phyloP scores from a whole-genome alignment of 2,329 filamentous ascomycete genomes.

The Orbilia brochopaga region DNA sequence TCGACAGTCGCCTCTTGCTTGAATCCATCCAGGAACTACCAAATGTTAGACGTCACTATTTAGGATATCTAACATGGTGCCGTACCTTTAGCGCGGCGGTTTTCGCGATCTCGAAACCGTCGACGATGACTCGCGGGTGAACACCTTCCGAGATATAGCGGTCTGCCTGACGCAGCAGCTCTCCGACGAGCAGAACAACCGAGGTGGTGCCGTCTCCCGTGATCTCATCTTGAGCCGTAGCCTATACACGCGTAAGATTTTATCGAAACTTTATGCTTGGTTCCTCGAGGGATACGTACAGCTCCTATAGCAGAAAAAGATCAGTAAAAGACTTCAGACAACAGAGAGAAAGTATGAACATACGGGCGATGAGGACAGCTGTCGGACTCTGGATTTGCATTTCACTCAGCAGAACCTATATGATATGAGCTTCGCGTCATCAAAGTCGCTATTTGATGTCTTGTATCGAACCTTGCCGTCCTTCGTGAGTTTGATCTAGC shows the following conservation, averaged over 20 bases:
- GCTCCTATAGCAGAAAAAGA: slow-evolving; percentile 17
- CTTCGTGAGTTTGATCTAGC: slow-evolving; percentile 95
- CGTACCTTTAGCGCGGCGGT: slow-evolving; percentile 81
- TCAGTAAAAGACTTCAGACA: slow-evolving; percentile 3
- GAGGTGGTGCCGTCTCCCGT: slow-evolving; percentile 97
- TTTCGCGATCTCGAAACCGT: slow-evolving; percentile 97
- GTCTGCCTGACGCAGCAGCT: slow-evolving; percentile 96
- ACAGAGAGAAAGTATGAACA: not conserved
- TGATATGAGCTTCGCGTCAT: slow-evolving; percentile 48
- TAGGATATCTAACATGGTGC: slow-evolving; percentile 42
- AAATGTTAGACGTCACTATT: slow-evolving; percentile 17
- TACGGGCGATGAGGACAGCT: slow-evolving; percentile 77
- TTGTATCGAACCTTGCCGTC: slow-evolving; percentile 79
- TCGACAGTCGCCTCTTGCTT: slow-evolving; percentile 88
- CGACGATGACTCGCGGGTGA: slow-evolving; percentile 93
- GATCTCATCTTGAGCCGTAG: slow-evolving; percentile 97
- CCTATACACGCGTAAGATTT: slow-evolving; percentile 57
- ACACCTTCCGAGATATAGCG: slow-evolving; percentile 96
- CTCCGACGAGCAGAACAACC: slow-evolving; percentile 91
- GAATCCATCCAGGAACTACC: slow-evolving; percentile 88
- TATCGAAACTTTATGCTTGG: not conserved
- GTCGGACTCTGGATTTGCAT: slow-evolving; percentile 99
- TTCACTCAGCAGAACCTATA: slow-evolving; percentile 64
- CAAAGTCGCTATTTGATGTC: slow-evolving; percentile 65
- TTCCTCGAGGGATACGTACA: slow-evolving; percentile 47